These are phyloP conservation scores for Tetracladium setigerum DNA, from an alignment of 495 filamentous ascomycete genomes.

Conservation along the genomic window DNA sequence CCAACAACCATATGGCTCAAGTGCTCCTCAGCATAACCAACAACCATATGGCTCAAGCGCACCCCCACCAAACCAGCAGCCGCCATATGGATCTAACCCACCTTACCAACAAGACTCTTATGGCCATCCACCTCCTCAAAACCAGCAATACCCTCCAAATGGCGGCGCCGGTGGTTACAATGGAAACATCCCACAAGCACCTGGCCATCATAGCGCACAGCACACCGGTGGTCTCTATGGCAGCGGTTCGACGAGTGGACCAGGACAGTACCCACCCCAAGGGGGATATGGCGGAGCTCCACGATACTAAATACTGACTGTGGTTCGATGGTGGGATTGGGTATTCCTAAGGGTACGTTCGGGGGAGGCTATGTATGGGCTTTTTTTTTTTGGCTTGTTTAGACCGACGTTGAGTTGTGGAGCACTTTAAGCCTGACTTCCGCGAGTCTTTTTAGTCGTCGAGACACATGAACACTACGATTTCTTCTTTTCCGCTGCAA, in stretches of 20 bases:
- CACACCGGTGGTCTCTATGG: constrained; percentile 22
- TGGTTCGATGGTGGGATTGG: no score
- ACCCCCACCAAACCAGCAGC: constrained; percentile 17
- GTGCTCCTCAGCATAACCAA: constrained; percentile 2
- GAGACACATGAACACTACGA: not conserved
- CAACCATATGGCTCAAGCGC: constrained; percentile 9
- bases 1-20: constrained; percentile 4
- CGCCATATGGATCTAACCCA: constrained; percentile 13
- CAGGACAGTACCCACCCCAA: not conserved
- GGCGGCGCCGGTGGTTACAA: not conserved
- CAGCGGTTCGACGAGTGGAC: constrained; percentile 6
- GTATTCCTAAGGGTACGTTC: no score
- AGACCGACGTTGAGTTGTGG: no score
- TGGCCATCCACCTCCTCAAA: constrained; percentile 13
- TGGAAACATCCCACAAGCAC: constrained; percentile 9
- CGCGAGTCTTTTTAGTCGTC: no score
- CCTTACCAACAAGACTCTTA: constrained; percentile 17
- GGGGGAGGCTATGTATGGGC: no score
- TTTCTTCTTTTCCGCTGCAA: constrained; percentile 26
- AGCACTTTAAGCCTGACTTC: no score
- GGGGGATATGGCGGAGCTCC: constrained; percentile 9
- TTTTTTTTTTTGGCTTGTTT: no score
- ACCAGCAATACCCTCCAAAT: constrained; percentile 26
- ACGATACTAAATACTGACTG: no score
- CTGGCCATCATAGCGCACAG: constrained; percentile 11